Conservation (phyloP, 768 basidiomycete species). For the Sistotremastrum suecicum region DNA sequence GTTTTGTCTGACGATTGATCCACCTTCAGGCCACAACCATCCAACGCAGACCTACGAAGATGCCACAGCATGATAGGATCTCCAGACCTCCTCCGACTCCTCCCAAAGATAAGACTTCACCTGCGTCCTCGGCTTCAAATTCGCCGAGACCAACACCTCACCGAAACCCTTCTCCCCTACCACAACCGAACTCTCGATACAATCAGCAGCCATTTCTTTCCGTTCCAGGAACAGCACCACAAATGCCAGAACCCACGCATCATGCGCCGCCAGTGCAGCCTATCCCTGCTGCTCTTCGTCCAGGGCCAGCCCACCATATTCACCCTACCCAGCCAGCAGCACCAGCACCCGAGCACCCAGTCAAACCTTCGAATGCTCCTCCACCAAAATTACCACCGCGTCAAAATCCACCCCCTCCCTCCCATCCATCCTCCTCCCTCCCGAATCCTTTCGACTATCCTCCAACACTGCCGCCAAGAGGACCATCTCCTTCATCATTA, state of each 20-base stretch:
- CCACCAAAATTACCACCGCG: neutral
- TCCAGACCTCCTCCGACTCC: constrained; percentile 36
- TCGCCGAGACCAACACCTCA: neutral
- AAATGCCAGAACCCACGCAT: too few relatives aligned
- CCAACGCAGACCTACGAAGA: neutral
- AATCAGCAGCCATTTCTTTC: too few relatives aligned
- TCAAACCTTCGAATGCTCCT: too few relatives aligned
- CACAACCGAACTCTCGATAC: too few relatives aligned
- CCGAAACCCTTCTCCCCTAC: too few relatives aligned
- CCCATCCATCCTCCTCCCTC: constrained; percentile 5
- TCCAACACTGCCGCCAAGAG: neutral
- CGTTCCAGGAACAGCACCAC: too few relatives aligned
- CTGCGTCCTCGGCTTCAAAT: constrained; percentile 8
- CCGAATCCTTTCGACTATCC: neutral
- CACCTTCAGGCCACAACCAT: constrained; percentile 29
- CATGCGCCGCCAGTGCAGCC: too few relatives aligned
- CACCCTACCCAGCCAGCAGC: too few relatives aligned
- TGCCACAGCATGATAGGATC: constrained; percentile 10
- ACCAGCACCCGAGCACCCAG: too few relatives aligned
- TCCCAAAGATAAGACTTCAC: constrained; percentile 15
- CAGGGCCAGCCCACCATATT: too few relatives aligned
- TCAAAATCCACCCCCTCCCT: constrained; percentile 1
- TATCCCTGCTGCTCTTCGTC: too few relatives aligned
- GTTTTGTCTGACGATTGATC: neutral
- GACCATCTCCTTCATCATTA: neutral